Base-by-base conservation (phyloP, 2,329 filamentous ascomycete genomes). In the Neofusicoccum sp. region DNA sequence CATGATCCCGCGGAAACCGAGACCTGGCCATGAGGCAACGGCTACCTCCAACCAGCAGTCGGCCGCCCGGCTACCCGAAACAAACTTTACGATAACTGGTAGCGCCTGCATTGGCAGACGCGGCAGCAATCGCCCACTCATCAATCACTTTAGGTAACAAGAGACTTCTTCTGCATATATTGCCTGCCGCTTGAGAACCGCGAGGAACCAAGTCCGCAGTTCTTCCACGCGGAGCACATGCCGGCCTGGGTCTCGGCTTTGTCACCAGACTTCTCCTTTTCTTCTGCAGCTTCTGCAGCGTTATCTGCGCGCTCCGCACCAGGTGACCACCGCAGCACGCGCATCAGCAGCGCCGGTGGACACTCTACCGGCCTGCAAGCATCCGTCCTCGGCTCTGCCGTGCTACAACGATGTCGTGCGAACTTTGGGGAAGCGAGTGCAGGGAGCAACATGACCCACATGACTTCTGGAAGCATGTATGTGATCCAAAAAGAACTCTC, bases 21-120 rank as follows among this genome's bases (percentile, higher is more conserved):
- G 22, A 22, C 22, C 22, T 22, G 22, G 22, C 54, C 31, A n/a
- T 56, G 31, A 31, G 22, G 37, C 36, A 39, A 33, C 37, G 16
- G 28, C 36, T 39, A 41, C 41, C 54, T 45, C 54, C 54, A 58
- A 58, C 54, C 54, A 58, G 29, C 41, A 28, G 7, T 58, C 37
- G 31, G 16, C 11, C 6, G 16, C 31, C 54, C 54, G 54, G 33
- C 9, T 58, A 58, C 54, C 41, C 54, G 54, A 58, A 58, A 58
- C 54, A 58, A 16, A n/a, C 41, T 58, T 58, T 58, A 33, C 54
- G 41, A 58, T 29, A 47, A 36, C 29, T 16, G 31, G 54, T n/a
- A 58, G n/a, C 29, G 41, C 54, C 31, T 58, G 54, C 54, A 47
- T 58, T 34, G 54, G 43, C 22, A 58, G 41, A n/a, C 31, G 41